Base-by-base conservation (phyloP, 805 yeast genomes). In the Metschnikowia peoriensis region DNA sequence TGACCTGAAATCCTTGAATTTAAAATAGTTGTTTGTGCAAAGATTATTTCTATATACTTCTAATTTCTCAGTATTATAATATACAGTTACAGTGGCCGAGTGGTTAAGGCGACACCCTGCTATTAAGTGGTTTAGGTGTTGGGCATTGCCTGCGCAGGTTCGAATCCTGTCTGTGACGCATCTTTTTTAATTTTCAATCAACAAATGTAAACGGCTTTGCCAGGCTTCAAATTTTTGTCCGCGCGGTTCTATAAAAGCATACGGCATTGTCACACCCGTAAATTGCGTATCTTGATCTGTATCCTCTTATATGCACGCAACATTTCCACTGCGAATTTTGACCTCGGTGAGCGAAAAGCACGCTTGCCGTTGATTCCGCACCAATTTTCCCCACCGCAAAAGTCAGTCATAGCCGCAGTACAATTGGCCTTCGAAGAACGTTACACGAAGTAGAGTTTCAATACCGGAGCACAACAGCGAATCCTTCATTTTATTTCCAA, bases 141-240 rank as follows among this genome's bases (percentile, higher is more conserved):
- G 79, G 75, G 77, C 67, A 67, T 65, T 73, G 68, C 78, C 75
- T 72, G 70, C 97, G 96, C 96, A 89, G 96, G 97, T 89, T 89
- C 97, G 97, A 89, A 89, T 89, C 97, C 96, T 89, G 96, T 89
- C 96, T 87, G 96, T 89, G 88, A 88, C 97, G 97, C 28, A 9
- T 40, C 10, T 43, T 47, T 52, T 50, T 56, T 47, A 4, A 27
- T 29, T 40, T 35, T 17, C n/a, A n/a, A n/a, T 45, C 12, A n/a
- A 27, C 12, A 12, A 34, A 34, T 34, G 37, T 12, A 12, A 9
- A 9, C 12, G 11, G 37, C 12, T 9, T 12, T 34, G 12, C n/a
- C 3, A 34, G 12, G 38, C 38, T 12, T 34, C n/a, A 40, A 22
- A 12, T 17, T 38, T 27, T 37, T 34, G 11, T 37, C 10, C 41